Evolutionary conservation across 2,329 filamentous ascomycete genomes (phyloP).

Genomic region (Pseudogymnoascus sp.): DNA sequence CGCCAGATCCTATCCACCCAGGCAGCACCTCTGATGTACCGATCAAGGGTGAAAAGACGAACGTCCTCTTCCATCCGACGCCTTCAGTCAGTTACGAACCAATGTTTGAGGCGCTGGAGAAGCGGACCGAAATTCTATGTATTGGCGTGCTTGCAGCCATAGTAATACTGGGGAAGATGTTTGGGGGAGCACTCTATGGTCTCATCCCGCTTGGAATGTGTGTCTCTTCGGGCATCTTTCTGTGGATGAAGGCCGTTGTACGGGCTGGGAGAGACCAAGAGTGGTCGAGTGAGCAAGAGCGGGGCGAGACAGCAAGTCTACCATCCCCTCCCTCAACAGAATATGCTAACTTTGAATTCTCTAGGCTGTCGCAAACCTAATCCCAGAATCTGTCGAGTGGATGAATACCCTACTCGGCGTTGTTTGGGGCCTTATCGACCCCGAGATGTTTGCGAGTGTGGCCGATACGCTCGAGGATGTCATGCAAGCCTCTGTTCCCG

Average conservation of each 20-base stretch:
- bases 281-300: conserved; percentile 79
- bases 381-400: conserved; percentile 93
- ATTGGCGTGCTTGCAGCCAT: conserved; percentile 65
- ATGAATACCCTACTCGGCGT: conserved; percentile 83
- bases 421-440: conserved; percentile 86
- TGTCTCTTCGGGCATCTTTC: conserved; percentile 68
- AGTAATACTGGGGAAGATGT: conserved; percentile 67
- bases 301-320: conserved; percentile 62
- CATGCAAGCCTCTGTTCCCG: conserved; percentile 91
- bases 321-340: conserved; percentile 1
- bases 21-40: conserved; percentile 88
- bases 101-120: conserved; percentile 72
- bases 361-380: conserved; percentile 72
- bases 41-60: conserved; percentile 93
- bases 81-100: conserved; percentile 84
- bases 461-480: conserved; percentile 94
- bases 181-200: conserved; percentile 70
- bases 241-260: conserved; percentile 86
- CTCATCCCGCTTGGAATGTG: conserved; percentile 67
- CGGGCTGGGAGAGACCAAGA: conserved; percentile 74
- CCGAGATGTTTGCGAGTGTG: conserved; percentile 85
- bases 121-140: conserved; percentile 63
- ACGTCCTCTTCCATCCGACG: conserved; percentile 90
- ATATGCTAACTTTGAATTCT: background rate
- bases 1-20: conserved; percentile 75